Conservation (phyloP, 1,139 yeast genomes). For the Zygotorulaspora mrakii region DNA sequence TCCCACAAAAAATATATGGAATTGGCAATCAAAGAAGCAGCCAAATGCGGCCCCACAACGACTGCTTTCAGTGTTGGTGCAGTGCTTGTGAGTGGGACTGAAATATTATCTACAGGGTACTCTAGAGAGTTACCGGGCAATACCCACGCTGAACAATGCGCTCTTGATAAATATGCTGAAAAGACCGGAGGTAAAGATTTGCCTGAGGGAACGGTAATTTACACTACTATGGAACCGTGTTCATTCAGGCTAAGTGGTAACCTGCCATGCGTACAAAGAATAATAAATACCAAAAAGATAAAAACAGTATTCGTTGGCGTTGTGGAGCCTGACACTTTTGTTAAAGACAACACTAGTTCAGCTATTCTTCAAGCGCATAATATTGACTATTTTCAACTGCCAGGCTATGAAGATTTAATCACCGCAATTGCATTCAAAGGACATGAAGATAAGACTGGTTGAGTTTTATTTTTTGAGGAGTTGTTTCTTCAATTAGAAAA, state of each 20-base stretch:
- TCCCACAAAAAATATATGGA: constrained; percentile 53
- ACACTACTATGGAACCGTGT: constrained; percentile 98
- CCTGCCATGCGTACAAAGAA: constrained; percentile 79
- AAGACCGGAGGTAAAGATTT: constrained; percentile 43
- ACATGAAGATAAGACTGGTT: constrained; percentile 39
- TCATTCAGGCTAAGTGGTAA: constrained; percentile 86
- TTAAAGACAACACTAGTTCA: constrained; percentile 67
- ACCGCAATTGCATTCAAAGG: constrained; percentile 74
- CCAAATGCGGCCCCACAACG: constrained; percentile 74
- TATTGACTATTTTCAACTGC: constrained; percentile 71
- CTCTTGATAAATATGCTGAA: constrained; percentile 60
- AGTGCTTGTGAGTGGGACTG: constrained; percentile 63
- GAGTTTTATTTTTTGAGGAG: background rate
- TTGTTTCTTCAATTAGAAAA: no score
- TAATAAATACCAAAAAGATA: constrained; percentile 52
- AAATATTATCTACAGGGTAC: constrained; percentile 71
- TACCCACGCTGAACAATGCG: constrained; percentile 98
- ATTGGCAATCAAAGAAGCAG: constrained; percentile 69
- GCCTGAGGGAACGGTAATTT: constrained; percentile 77
- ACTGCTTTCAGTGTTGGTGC: constrained; percentile 96
- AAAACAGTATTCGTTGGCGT: constrained; percentile 87
- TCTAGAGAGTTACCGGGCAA: constrained; percentile 92
- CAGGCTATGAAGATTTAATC: constrained; percentile 78
- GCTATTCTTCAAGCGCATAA: constrained; percentile 51
- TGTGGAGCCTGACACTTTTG: constrained; percentile 84